Percentiles rank a stretch among this genome's conserved stretches.
Evolutionary conservation across 2,329 filamentous ascomycete genomes (phyloP).

Genomic region (Sporothrix euskadiensis): DNA sequence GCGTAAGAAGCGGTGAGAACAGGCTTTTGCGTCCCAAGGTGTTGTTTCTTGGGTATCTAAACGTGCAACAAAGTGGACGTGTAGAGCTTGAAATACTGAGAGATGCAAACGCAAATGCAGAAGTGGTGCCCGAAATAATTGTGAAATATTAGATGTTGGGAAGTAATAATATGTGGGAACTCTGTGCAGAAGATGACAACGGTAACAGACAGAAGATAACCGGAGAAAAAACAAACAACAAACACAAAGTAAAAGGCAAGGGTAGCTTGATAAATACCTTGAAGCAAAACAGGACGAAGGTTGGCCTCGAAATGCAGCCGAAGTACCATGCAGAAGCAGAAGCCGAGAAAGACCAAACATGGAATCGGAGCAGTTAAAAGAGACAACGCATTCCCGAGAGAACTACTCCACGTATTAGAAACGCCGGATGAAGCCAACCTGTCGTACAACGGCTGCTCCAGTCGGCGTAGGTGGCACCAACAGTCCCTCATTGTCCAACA

Average conservation of each 20-base stretch:
- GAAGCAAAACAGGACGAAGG: background rate
- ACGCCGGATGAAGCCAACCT: slow-evolving; percentile 15
- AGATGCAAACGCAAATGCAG: background rate
- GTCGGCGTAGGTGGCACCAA: slow-evolving; percentile 5
- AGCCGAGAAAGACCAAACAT: background rate
- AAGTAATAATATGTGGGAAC: too few species aligned
- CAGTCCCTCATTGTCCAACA: slow-evolving; percentile 10
- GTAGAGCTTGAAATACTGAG: background rate
- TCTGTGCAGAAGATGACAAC: background rate
- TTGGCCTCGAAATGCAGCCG: background rate
- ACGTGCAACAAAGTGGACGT: background rate
- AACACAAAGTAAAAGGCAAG: background rate
- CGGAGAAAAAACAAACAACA: background rate
- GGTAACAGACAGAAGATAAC: background rate
- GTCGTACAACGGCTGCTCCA: slow-evolving; percentile 15
- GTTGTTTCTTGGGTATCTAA: background rate
- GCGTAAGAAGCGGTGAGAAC: slow-evolving; percentile 13
- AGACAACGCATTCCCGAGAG: background rate
- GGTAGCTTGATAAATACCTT: background rate
- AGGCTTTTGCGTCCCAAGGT: background rate
- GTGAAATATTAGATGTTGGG: too few species aligned
- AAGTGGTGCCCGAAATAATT: background rate
- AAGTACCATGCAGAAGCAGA: background rate
- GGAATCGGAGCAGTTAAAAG: background rate
- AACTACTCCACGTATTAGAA: slow-evolving; percentile 11